Base-by-base conservation (phyloP, 805 yeast species). In the Yamadazyma paraphyllophila region DNA sequence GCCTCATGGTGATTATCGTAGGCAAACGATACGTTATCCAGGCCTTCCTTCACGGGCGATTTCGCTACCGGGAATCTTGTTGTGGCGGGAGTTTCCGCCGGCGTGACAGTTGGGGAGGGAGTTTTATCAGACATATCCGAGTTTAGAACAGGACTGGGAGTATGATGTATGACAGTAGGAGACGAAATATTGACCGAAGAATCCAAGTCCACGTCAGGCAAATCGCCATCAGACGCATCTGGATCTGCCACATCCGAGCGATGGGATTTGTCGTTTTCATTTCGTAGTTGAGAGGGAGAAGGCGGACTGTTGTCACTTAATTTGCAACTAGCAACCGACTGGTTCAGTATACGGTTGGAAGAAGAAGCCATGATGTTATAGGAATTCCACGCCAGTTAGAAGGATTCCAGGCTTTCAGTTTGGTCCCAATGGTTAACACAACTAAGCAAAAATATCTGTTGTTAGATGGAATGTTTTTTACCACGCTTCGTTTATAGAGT, bases 1-100 rank as follows among this genome's bases (percentile, higher is more conserved):
- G 65, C 51, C 46, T 71, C 76, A 40, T 63, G 53, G 51, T 69
- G 74, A 24, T 55, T 54, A 54, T 66, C 63, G 56, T 70, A 69
- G 9, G 42, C 47, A 52, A 57, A 66, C 13, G 27, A 29, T 12
- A 15, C 13, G 17, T 9, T 14, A 29, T 7, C 31, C 24, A 20
- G 24, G 24, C 6, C 24, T 20, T 20, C 24, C 7, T 29, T 10
- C 31, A 7, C 13, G 4, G 31, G 13, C 7, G 13, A 4, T 4
- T 29, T 10, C 7, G 11, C 31, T 4, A 7, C 31, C 13, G 13
- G 31, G 8, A 7, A 29, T 29, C 13, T 29, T 29, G 13, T 20
- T 20, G 24, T 20, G 24, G 24, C 24, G 24, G 24, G 24, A 20
- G 24, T 20, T 6, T 29, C 31, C 4, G 31, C 11, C 3, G 11